A percentile compares a stretch with the other conserved stretches of the same genome.
Evolutionary conservation across 2,329 filamentous ascomycete species (phyloP).

Genomic region (Colletotrichum lini): DNA sequence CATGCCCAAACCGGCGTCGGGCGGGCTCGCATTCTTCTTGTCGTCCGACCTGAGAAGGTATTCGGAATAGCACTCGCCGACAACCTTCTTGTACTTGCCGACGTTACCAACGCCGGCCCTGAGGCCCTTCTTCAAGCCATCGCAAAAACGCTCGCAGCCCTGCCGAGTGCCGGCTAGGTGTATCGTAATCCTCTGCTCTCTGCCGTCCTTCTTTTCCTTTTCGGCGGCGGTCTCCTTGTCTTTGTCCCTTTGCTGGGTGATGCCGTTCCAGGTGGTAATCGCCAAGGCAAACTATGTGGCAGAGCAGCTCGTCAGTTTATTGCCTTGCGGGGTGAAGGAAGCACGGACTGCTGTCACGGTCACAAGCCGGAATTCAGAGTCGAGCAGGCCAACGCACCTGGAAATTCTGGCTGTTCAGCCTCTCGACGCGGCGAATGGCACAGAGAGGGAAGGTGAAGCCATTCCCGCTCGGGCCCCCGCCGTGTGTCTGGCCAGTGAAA

Average conservation of each 20-base stretch:
- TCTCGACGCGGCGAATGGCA: constrained; percentile 91
- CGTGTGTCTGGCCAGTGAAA: constrained; percentile 94
- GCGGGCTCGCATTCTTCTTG: constrained; percentile 74
- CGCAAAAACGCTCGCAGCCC: constrained; percentile 95
- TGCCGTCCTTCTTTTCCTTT: constrained; percentile 57
- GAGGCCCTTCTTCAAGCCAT: constrained; percentile 91
- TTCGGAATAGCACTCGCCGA: constrained; percentile 91
- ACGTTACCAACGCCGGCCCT: constrained; percentile 90
- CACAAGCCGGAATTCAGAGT: constrained; percentile 7
- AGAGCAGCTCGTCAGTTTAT: constrained; percentile 25
- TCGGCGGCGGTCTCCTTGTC: constrained; percentile 55
- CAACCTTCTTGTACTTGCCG: constrained; percentile 84
- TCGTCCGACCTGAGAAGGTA: constrained; percentile 78
- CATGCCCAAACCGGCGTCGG: constrained; percentile 95
- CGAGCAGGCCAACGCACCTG: constrained; percentile 60
- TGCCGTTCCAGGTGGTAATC: constrained; percentile 93
- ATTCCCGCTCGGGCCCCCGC: constrained; percentile 92
- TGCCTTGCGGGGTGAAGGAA: constrained; percentile 12
- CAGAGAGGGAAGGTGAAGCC: constrained; percentile 96
- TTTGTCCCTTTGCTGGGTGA: constrained; percentile 67
- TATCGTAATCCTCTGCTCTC: constrained; percentile 89
- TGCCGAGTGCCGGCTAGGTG: constrained; percentile 91
- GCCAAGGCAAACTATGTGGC: constrained; percentile 82
- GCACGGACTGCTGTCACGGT: constrained; percentile 24
- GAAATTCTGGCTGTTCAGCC: constrained; percentile 92